Base-by-base conservation (phyloP, 2,329 filamentous ascomycete species). In the Talaromyces sp. region DNA sequence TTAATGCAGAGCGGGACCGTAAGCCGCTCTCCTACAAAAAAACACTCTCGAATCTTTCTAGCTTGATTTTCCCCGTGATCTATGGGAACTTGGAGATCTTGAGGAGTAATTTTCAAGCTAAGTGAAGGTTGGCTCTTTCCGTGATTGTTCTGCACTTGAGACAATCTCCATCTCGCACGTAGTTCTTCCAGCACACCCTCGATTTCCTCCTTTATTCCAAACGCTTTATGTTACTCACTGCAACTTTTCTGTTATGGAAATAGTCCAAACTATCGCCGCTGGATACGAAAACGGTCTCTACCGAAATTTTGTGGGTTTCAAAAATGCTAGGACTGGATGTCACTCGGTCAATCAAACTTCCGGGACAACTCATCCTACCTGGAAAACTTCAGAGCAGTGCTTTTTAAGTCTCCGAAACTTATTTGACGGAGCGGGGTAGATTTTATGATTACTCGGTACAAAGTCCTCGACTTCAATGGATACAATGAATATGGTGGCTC, bases 1-100 rank as follows among this genome's bases (percentile, higher is more conserved):
- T 69, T 41, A 64, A 62, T 27, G 66, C 64, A 7, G 51, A 56
- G 5, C 24, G 69, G 17, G 57, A 59, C 1, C 59, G 63, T 4
- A 65, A 54, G 68, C 63, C 2, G 31, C 63, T 24, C 62, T 68
- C 5, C 14, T 51, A 19, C 68, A 69, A 46, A 68, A 66, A n/a
- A 58, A 64, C 2, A 66, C 60, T 0, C 60, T 70, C 2, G 58
- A 67, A 24, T 13, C 26, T 17, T 56, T 70, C 9, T 52, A 56
- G 2, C 26, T 68, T 11, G 63, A 64, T 9, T 64, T 64, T 24
- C 21, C 60, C 7, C 57, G 54, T n/a, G 26, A 58, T 29, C 24
- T 8, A 19, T 46, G 32, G 32, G 14, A n/a, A 46, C 17, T 49
- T 14, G 32, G 31, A 19, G 32, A 62, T 26, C 10, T 60, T 19